Evolutionary conservation across 2,329 filamentous ascomycete species (phyloP), one percentile per base, ranked within the genome.

Genomic region (Rosellinia necatrix): DNA sequence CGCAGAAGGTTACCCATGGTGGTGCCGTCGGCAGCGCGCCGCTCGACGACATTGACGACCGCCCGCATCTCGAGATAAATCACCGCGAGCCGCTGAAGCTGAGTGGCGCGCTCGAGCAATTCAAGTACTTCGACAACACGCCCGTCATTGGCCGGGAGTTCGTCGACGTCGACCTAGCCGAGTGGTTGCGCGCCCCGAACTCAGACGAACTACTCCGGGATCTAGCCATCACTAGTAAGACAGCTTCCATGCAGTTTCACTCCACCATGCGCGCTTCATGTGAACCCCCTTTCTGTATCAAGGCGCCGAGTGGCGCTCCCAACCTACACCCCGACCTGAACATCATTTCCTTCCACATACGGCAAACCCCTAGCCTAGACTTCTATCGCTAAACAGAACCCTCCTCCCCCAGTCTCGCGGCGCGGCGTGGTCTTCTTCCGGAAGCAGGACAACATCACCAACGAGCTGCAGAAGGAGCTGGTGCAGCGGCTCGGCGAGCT

Each of bases 381-480:
- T n/a, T 12, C 15, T 24, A 19, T 8, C 4, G 19, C 52, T 48
- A 37, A n/a, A 56, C 15, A n/a, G 13, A 24, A n/a, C 10, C 15
- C 7, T 21, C 27, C 8, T 9, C 30, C 15, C 7, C 19, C 19
- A 88, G 86, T 90, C 61, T 89, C 86, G 1, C 81, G 84, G 57
- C 81, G 87, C 0, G 86, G 86, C 8, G 87, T 90, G 3, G 85
- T 89, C 27, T 88, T 89, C 74, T 88, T 90, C 73, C 81, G 86
- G 17, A 78, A 81, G 25, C 87, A 90, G 61, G 76, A 87, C 66
- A 74, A 76, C 30, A 71, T 89, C 32, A 80, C 78, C 60, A 81
- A 87, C 66, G 82, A 84, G 1, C 77, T 86, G 2, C 85, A 88
- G 65, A 90, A 90, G 72, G 74, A 85, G 50, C 76, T 90, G 0